Evolutionary conservation across 768 basidiomycete genomes (phyloP).

Genomic region (Cyclocybe aegerita): DNA sequence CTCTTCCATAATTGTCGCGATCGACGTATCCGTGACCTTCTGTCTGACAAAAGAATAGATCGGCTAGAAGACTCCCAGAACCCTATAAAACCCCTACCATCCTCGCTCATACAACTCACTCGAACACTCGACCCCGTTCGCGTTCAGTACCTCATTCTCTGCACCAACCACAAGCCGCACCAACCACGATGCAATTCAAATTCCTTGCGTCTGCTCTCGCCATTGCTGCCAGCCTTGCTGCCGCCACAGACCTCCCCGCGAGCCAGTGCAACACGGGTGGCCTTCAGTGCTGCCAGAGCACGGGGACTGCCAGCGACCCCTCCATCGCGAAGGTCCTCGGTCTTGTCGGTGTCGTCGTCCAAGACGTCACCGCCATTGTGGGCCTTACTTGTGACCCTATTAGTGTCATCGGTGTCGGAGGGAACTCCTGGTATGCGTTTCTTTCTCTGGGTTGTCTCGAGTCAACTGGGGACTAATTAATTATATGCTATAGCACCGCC

Average conservation of each 20-base stretch:
- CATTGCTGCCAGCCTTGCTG: slow-evolving; percentile 5
- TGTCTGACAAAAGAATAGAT: no score
- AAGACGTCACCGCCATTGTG: slow-evolving; percentile 2
- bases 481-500: slow-evolving; percentile 5
- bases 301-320: slow-evolving; percentile 1
- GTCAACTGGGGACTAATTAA: background rate
- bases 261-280: slow-evolving; percentile 19
- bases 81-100: no score
- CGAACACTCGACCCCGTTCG: no score
- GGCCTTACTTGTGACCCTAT: slow-evolving; percentile 23
- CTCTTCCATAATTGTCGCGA: no score
- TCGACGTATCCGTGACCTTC: no score
- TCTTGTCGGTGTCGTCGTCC: slow-evolving; percentile 17
- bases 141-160: no score
- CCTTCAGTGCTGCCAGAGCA: slow-evolving; percentile 23
- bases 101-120: no score
- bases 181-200: slow-evolving; percentile 7
- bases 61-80: no score
- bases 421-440: slow-evolving; percentile 6
- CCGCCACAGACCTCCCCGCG: slow-evolving; percentile 5
- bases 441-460: background rate
- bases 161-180: background rate
- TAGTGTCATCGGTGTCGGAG: slow-evolving; percentile 17
- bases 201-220: background rate
- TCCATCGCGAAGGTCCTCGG: slow-evolving; percentile 11